Evolutionary conservation across 768 basidiomycete species (phyloP).

Genomic region (Lactarius akahatsu): DNA sequence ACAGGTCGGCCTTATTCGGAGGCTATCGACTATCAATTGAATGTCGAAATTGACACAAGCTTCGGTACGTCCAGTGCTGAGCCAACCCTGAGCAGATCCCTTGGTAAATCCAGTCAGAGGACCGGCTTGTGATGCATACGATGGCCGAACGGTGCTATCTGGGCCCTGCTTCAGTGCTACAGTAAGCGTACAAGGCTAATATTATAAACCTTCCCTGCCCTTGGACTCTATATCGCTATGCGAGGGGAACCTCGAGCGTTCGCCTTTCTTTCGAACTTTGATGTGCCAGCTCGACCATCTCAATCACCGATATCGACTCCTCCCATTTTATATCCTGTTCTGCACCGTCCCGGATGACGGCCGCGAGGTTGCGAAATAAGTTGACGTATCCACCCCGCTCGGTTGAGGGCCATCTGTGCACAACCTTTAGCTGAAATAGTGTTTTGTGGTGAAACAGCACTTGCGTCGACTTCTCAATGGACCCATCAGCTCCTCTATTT

Average conservation of each 20-base stretch:
- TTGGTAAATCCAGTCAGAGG: no score
- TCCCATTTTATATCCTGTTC: slow-evolving; percentile 68
- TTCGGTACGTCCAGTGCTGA: no score
- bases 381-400: slow-evolving; percentile 58
- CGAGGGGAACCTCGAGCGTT: slow-evolving; percentile 39
- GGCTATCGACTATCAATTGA: no score
- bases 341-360: slow-evolving; percentile 54
- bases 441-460: slow-evolving; percentile 29
- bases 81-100: no score
- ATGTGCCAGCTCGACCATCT: slow-evolving; percentile 74
- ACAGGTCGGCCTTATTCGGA: no score
- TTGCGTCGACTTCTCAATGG: slow-evolving; percentile 37
- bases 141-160: no score
- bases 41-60: no score
- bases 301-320: slow-evolving; percentile 67
- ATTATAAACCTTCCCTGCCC: neutral
- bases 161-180: no score
- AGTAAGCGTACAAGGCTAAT: neutral
- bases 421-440: slow-evolving; percentile 25
- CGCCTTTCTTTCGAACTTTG: slow-evolving; percentile 62
- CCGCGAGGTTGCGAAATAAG: slow-evolving; percentile 66
- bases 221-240: neutral
- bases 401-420: slow-evolving; percentile 59
- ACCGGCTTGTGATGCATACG: no score
- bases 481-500: slow-evolving; percentile 49